These are phyloP conservation scores for Pseudonitzschia pungens DNA, from an alignment of 108 stramenopile genomes.

Conservation along the genomic window DNA sequence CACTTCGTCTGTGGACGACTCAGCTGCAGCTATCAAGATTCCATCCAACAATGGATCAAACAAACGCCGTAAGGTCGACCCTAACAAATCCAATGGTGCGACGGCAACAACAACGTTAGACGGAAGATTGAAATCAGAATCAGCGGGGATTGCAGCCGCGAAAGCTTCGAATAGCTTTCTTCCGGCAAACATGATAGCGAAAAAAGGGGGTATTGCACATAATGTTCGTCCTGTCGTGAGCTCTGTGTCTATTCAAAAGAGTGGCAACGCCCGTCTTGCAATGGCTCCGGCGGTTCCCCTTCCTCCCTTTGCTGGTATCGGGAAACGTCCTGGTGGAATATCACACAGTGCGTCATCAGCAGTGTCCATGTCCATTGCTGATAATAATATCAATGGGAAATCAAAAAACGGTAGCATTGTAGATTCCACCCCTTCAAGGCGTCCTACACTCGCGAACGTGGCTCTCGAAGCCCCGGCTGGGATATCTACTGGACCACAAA, in stretches of 20 bases:
- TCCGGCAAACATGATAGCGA: slow-evolving; percentile 68
- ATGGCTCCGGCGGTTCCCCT: slow-evolving; percentile 66
- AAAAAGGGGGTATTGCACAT: slow-evolving; percentile 71
- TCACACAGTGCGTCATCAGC: neutral
- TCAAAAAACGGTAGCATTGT: slow-evolving; percentile 8
- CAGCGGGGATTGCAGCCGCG: slow-evolving; percentile 23
- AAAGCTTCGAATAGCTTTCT: slow-evolving; percentile 8
- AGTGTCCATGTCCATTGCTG: slow-evolving; percentile 10
- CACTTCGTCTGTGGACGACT: slow-evolving; percentile 66
- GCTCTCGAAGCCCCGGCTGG: slow-evolving; percentile 14
- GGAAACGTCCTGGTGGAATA: slow-evolving; percentile 37
- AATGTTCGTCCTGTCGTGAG: slow-evolving; percentile 48
- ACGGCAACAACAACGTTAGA: neutral
- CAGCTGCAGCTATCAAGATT: slow-evolving; percentile 34
- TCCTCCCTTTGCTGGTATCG: slow-evolving; percentile 82
- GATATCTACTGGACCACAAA: neutral
- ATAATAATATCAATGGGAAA: slow-evolving; percentile 2
- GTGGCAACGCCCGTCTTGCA: slow-evolving; percentile 45
- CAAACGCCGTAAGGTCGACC: slow-evolving; percentile 42
- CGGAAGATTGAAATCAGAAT: neutral
- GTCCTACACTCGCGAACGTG: slow-evolving; percentile 2
- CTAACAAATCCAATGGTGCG: slow-evolving; percentile 8
- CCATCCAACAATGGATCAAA: slow-evolving; percentile 26
- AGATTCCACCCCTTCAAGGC: slow-evolving; percentile 2
- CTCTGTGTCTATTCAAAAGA: slow-evolving; percentile 21